Base-by-base conservation (phyloP, 139 green algal genomes). In the Micractinium conductrix region DNA sequence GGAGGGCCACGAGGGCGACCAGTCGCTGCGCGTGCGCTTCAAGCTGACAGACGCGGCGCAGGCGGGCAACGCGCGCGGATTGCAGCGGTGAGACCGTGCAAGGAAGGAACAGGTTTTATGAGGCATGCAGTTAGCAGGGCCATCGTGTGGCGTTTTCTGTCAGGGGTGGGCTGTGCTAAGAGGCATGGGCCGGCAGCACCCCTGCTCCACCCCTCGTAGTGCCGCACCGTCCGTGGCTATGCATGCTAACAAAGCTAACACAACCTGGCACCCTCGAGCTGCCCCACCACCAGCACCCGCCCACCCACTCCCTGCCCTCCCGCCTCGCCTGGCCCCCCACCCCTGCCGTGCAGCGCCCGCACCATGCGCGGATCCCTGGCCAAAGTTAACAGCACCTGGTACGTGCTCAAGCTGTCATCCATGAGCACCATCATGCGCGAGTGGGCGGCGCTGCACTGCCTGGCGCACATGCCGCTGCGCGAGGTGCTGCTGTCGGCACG, bases 361-460 rank as follows among this genome's bases (percentile, higher is more conserved):
- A 74, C 79, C 14, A 92, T 96, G 92, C 81, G 80, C 0, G 50
- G 62, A 0, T 79, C 95, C 60, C 38, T 80, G 45, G 48, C 68
- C 12, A 79, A 65, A 0, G 63, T 81, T 40, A 89, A 73, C 78
- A 87, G 45, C 44, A 43, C 30, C 58, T 97, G 95, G 94, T 98
- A 88, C 85, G 63, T 98, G 84, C 89, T 92, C 80, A 90, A 92
- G 69, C 90, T 99, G 33, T 87, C 84, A 83, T 97, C 94, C 92
- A 92, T 96, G 90, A 92, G 88, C 78, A 99, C 96, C 68, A 95
- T 98, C 87, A 91, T 90, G 7, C 89, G 96, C 16, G 96, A 99
- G 88, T 99, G 96, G 93, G 84, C 89, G 24, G 96, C 95, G 5
- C 80, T 98, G 88, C 94, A 98, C 84, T 87, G 91, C 82, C 85